Evolutionary conservation across 2,329 filamentous ascomycete species (phyloP), one percentile per base, ranked within the genome.

Genomic region (Lecanicillium sp.): DNA sequence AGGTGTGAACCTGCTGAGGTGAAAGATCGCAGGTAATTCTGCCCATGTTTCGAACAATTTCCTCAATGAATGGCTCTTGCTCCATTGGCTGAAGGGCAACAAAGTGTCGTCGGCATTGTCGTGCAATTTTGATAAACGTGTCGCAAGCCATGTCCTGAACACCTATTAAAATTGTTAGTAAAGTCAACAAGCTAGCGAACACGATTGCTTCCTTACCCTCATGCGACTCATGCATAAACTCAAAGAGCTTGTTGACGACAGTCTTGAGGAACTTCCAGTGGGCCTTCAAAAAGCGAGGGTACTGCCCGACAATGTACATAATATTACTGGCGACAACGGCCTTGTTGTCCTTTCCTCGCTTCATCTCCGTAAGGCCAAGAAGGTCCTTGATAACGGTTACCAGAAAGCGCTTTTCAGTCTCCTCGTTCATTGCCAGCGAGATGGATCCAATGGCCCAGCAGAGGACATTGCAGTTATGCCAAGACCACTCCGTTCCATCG

Each of bases 231-330:
- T 98, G 92, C 92, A 98, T 98, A 58, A 98, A 98, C 67, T 98
- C 92, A 55, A 98, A 98, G 5, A 98, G 75, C 70, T 98, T 98
- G 68, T 98, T 98, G 55, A 98, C 92, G 14, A 98, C 92, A 3
- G 92, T 98, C 78, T 98, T 98, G 41, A 98, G 71, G 67, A 98
- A 98, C 62, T 98, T 98, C 92, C 92, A 98, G 62, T 98, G 92
- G 2, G 92, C 92, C 69, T 98, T 98, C 53, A 98, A 69, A 68
- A 98, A 98, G 15, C 92, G 85, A 28, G 92, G 92, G 57, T 98
- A 98, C 58, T 98, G 92, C 43, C 92, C 92, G 45, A 98, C 92
- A 65, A 98, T 98, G 61, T 98, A 98, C 92, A 98, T 98, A 56
- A 98, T 98, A 67, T 98, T 98, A 66, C 87, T 95, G 46, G 92